Evolutionary conservation across 129 eudicot species (phyloP), one percentile per base, ranked within the genome.

Genomic region (Centrapalus pauciflorus): DNA sequence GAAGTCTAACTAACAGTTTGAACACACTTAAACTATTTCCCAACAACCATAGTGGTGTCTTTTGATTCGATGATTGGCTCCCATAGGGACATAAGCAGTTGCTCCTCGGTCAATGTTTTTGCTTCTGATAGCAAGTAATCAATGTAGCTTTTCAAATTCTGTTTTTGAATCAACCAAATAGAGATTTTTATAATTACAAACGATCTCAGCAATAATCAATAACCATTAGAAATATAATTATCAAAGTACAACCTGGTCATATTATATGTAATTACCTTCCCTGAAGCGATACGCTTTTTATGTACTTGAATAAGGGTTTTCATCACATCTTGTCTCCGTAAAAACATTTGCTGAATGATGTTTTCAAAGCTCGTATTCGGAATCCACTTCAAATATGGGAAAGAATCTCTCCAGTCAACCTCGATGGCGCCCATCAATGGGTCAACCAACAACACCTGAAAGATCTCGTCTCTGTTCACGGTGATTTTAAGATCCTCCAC

Each of bases 331-430:
- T 72, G 49, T 45, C 93, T 73, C 54, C 93, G 79, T 20, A 25
- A 50, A 66, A 30, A 33, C 81, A 86, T 62, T 64, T 46, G 80
- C 28, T 76, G 60, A 43, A 86, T 77, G 7, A 61, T 82, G 66
- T 73, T 56, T 55, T 86, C 94, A 14, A 86, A 84, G 26, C 56
- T 69, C 58, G 19, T 77, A 67, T 80, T 82, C 17, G 94, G 94
- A 23, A 82, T 70, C 94, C 94, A 86, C 66, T 66, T 80, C 1
- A 86, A 78, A 64, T 82, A 82, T 1, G 94, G 94, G 76, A 86
- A 86, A 71, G 82, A 86, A 71, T 86, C 94, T 64, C 94, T 75
- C 94, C 94, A 86, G 64, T 86, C 94, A 30, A 86, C 88, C 14
- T 86, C 88, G 58, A 86, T 82, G 17, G 86, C 88, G 38, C 88